Evolutionary conservation across 345 rosid species (phyloP), one percentile per base, ranked within the genome.

Genomic region (Sonneratia caseolaris): DNA sequence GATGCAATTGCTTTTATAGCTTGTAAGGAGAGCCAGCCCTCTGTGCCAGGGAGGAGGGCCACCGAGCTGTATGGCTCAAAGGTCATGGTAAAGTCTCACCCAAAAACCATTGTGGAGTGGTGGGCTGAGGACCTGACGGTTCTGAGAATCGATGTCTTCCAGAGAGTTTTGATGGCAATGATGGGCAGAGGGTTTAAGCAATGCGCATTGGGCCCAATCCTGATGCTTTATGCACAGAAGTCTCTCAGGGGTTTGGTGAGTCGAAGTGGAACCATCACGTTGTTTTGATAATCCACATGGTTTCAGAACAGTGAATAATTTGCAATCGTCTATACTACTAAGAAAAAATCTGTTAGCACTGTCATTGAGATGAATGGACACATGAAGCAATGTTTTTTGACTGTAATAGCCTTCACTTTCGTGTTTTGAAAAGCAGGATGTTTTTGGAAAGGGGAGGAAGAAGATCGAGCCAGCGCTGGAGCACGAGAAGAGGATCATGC

Each of bases 221-320:
- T 94, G 43, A 94, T 94, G 97, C 96, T 94, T 37, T 94, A 90
- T 71, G 97, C 97, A 18, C 96, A 91, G 76, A 94, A 88, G 78
- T 86, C 97, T 64, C 92, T 94, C 35, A 86, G 97, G 81, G 97
- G 97, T 61, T 84, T 94, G 97, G 98, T 94, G 81, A 88, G 98
- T 75, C 15, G 64, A 42, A 37, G 27, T 62, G 6, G 32, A 27
- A 62, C 38, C 15, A 37, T 43, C 43, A 36, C 27, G 36, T 56
- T 47, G 19, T 62, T 35, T 10, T 62, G 66, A 62, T 62, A 47
- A 47, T 47, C 51, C 15, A 47, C 9, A 9, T 47, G 51, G 51
- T 47, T 13, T 47, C 15, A 13, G 51, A 47, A 47, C 13, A 47
- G 3, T 47, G 51, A 13, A 47, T 9, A 9, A 8, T 47, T 47